These are phyloP conservation scores for Mycena epipterygia DNA, from an alignment of 768 basidiomycete genomes.

Conservation along the genomic window DNA sequence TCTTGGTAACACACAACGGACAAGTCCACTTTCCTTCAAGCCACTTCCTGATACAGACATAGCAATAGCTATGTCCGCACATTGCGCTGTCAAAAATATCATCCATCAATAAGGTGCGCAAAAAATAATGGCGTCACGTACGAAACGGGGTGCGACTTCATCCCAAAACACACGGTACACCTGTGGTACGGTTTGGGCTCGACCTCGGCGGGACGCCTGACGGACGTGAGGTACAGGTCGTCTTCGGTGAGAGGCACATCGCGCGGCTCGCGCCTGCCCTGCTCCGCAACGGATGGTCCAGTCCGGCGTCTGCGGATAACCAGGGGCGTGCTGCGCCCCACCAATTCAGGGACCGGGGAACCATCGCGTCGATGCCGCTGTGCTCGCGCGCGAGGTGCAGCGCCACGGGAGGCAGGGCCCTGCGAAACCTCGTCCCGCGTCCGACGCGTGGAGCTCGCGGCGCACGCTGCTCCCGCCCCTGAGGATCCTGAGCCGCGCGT, in stretches of 20 bases:
- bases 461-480: no score
- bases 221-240: not conserved
- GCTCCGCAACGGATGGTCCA: no score
- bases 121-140: not conserved
- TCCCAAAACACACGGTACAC: not conserved
- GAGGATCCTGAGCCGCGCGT: no score
- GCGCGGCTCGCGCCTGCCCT: not conserved
- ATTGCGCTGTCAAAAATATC: not conserved
- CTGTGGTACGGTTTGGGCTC: not conserved
- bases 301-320: no score
- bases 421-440: no score
- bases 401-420: no score
- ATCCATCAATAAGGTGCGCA: no score
- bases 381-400: no score
- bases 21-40: not conserved
- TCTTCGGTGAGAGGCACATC: not conserved
- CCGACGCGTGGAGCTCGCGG: no score
- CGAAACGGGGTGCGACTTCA: not conserved
- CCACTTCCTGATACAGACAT: not conserved
- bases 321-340: no score
- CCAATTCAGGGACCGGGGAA: no score
- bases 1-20: not conserved
- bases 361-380: no score
- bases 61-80: not conserved
- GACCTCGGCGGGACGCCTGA: not conserved